Evolutionary conservation across 352 stramenopile species (phyloP), one percentile per base, ranked within the genome.

Genomic region (Aphanomyces stellatus): DNA sequence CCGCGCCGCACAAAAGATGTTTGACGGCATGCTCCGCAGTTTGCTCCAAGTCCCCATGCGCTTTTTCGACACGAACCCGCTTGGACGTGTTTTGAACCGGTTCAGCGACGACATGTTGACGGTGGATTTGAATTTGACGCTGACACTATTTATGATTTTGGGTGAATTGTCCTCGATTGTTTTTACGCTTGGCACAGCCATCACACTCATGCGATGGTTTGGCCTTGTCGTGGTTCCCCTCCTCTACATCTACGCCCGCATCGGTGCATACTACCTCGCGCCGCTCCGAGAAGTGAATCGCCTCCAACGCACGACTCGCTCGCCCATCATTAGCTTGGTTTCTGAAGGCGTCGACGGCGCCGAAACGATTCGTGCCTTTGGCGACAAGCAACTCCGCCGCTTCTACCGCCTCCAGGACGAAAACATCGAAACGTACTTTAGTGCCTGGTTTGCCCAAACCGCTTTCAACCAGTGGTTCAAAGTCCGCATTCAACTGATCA

Each of bases 401-500:
- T 62, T 62, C 35, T 10, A 62, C 17, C 31, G 53, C 19, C 31
- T 62, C 15, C 53, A 78, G 28, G 15, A 65, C 2, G 34, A 74
- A 34, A 77, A 78, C 25, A 8, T 53, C 8, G 33, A 28, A n/a
- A 25, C 25, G 37, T 70, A 72, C 41, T 49, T 74, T 27, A 40
- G 51, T 25, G 41, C 69, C 0, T 46, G 60, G 4, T 76, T 68
- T 0, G 46, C 35, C 19, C 69, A 71, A 40, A 71, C 78, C 25
- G 70, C 76, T 3, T 35, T 72, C 0, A 22, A 46, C 1, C 69
- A 73, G 53, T 87, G 76, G 77, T 85, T 80, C 51, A 33, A 67
- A 31, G 30, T 85, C n/a, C 77, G 74, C 22, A 77, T 84, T 28
- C 69, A 82, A 42, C 59, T 85, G 5, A 51, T 87, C 1, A 73